Percentiles rank a stretch among this genome's conserved stretches.
phyloP scores from a whole-genome alignment of 257 asterid species.

The Gentiana macrophylla region DNA sequence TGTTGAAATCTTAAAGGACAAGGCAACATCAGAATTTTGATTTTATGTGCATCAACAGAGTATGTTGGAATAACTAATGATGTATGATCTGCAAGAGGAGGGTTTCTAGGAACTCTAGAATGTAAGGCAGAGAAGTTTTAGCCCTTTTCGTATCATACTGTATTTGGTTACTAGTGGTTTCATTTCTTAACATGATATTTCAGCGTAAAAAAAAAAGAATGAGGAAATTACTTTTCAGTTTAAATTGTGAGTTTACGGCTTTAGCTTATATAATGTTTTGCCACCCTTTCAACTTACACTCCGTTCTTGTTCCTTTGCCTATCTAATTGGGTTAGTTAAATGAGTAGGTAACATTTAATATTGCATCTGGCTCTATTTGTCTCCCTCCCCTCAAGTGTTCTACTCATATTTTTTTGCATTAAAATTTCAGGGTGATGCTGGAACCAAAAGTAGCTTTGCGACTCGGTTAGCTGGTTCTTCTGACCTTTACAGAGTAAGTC shows the following conservation, averaged over 20 bases:
- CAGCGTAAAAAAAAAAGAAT: no score
- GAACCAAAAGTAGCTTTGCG: conserved; percentile 88
- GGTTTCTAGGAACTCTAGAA: not conserved
- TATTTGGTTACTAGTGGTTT: not conserved
- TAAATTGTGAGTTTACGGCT: no score
- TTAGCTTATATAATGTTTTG: no score
- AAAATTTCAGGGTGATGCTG: conserved; percentile 59
- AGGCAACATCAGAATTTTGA: not conserved
- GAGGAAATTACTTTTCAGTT: no score
- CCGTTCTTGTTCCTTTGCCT: no score
- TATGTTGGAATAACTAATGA: conserved; percentile 1
- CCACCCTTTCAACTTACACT: no score
- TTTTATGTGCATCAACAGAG: not conserved
- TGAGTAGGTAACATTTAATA: not conserved
- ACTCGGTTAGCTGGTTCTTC: conserved; percentile 85
- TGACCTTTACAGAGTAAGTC: conserved; percentile 72
- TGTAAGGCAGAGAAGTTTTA: not conserved
- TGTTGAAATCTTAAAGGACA: conserved; percentile 1
- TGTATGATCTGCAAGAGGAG: conserved; percentile 4
- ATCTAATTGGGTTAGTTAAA: not conserved
- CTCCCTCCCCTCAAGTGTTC: no score
- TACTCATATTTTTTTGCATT: conserved; percentile 1
- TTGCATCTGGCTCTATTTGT: not conserved
- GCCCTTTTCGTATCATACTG: not conserved
- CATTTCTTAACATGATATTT: no score